These are phyloP conservation scores for Leccinum incarnatum DNA, from an alignment of 768 basidiomycete species.

Conservation along the genomic window DNA sequence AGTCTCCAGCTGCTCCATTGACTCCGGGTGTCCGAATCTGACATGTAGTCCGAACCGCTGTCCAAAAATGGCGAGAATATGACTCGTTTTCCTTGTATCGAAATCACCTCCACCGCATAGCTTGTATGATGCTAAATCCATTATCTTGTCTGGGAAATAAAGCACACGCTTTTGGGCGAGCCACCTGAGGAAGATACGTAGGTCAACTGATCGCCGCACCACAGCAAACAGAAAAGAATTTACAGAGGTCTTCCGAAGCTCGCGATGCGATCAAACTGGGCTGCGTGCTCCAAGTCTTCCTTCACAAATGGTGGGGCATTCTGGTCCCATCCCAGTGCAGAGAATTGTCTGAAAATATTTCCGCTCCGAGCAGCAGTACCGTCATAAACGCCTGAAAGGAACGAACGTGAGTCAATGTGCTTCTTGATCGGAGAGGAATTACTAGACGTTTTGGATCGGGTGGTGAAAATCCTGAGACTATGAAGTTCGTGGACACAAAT, in stretches of 20 bases:
- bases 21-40: not conserved
- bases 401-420: not conserved
- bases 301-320: not conserved
- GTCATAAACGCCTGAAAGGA: not conserved
- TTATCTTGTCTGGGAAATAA: not conserved
- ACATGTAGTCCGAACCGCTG: not conserved
- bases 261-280: not conserved
- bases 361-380: not conserved
- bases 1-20: not conserved
- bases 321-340: constrained; percentile 22
- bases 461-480: constrained; percentile 4
- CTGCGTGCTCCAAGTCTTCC: not conserved
- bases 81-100: not conserved
- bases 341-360: constrained; percentile 9
- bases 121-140: not conserved
- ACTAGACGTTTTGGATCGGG: constrained; percentile 1
- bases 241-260: constrained; percentile 5
- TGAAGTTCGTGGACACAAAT: constrained; percentile 17
- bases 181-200: not conserved
- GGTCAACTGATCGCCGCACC: not conserved
- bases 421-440: no score
- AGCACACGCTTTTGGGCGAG: not conserved
- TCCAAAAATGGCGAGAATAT: not conserved
- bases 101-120: not conserved
- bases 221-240: not conserved